A percentile compares a stretch with the other conserved stretches of the same genome.
Conservation (phyloP, 2,329 filamentous ascomycete genomes). For the Aspergillus nomiae region DNA sequence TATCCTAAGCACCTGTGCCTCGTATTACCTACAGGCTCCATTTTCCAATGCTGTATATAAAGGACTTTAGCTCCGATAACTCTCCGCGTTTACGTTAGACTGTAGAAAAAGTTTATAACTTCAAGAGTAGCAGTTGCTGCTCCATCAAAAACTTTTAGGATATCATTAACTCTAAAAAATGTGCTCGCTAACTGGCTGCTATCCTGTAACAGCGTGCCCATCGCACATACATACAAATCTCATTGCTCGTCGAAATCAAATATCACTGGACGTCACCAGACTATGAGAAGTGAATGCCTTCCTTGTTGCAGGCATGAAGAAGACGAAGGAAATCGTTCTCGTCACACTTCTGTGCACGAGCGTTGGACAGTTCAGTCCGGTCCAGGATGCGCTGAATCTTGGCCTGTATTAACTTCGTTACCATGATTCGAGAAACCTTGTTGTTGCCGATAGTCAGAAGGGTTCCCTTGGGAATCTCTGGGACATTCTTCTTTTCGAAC, state of each 20-base stretch:
- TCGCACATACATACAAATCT: not conserved
- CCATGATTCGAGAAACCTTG: constrained; percentile 70
- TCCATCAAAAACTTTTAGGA: constrained; percentile 1
- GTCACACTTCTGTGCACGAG: constrained; percentile 76
- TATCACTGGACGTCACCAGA: not conserved
- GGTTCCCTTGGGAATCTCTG: constrained; percentile 57
- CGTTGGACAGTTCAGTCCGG: constrained; percentile 72
- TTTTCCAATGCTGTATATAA: not conserved
- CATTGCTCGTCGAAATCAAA: constrained; percentile 1
- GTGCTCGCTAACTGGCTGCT: not conserved
- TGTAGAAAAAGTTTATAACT: not conserved
- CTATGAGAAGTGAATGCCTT: constrained; percentile 20
- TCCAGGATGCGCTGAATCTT: constrained; percentile 81
- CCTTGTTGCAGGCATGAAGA: constrained; percentile 63
- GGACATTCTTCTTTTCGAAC: constrained; percentile 38
- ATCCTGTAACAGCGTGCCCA: constrained; percentile 1
- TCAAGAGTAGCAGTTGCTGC: not conserved
- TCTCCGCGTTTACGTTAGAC: not conserved
- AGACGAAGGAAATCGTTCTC: constrained; percentile 83
- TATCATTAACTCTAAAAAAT: constrained; percentile 2
- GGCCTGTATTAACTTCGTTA: constrained; percentile 71
- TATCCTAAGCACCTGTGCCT: not conserved
- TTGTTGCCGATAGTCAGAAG: constrained; percentile 53
- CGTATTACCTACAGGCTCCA: not conserved
- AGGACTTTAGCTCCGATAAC: not conserved